phyloP scores from a whole-genome alignment of 768 basidiomycete genomes.

The Termitomyces titanicus region DNA sequence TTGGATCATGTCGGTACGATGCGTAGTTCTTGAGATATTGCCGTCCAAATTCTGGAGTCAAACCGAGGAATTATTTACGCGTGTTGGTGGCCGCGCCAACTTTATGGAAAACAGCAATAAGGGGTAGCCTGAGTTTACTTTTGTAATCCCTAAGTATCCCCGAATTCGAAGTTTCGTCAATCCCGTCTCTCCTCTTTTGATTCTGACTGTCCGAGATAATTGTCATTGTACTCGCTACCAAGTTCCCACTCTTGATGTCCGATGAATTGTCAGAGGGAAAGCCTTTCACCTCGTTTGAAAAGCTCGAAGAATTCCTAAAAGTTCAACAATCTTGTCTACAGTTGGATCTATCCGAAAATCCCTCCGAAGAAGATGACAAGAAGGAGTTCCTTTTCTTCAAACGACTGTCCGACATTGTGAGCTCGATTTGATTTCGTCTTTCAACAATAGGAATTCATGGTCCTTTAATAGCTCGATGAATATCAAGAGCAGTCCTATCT shows the following conservation, averaged over 20 bases:
- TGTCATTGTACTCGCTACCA: too few relatives aligned
- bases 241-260: constrained; percentile 16
- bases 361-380: constrained; percentile 38
- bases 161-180: too few relatives aligned
- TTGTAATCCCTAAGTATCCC: too few relatives aligned
- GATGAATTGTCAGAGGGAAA: constrained; percentile 41
- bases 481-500: constrained; percentile 95
- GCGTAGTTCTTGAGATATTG: too few relatives aligned
- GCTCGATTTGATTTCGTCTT: constrained; percentile 18
- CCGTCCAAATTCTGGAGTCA: too few relatives aligned
- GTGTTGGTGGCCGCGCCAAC: too few relatives aligned
- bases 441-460: background rate
- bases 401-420: constrained; percentile 49
- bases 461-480: constrained; percentile 61
- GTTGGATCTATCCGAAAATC: constrained; percentile 40
- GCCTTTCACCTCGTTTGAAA: constrained; percentile 56
- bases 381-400: constrained; percentile 38
- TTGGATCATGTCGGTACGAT: too few relatives aligned
- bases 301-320: constrained; percentile 53
- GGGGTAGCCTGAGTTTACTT: too few relatives aligned
- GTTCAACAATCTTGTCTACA: constrained; percentile 49
- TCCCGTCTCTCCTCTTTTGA: background rate
- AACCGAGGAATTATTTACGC: too few relatives aligned
- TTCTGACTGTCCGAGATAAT: background rate
- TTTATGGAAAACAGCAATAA: too few relatives aligned